Base-by-base conservation (phyloP, 225 moss, liverwort and hornwort genomes). In the Straminergon stramineum region DNA sequence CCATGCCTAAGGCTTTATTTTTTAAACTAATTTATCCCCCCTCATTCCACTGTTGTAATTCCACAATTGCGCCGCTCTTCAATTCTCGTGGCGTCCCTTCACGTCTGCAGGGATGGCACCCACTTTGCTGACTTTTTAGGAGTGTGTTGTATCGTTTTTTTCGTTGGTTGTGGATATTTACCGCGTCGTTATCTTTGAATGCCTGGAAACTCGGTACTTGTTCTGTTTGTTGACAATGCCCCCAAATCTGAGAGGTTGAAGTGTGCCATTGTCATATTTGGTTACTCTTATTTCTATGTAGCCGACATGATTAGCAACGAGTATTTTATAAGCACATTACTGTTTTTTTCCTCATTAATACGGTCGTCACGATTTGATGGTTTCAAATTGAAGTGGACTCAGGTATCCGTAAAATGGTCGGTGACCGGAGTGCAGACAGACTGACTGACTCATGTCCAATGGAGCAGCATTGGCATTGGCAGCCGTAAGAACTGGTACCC, bases 1-100 rank as follows among this genome's bases (percentile, higher is more conserved):
- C 93, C 89, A 93, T 89, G 94, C 94, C 94, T 81, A 94, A 94
- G 94, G 91, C 94, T 94, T 91, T 77, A 91, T 87, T 92, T 91
- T 91, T 89, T 89, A 24, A 71, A 62, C 85, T 90, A 85, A 91
- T 92, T 91, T 89, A 90, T 89, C 67, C 67, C 30, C 69, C 43
- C 53, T 4, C 37, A 35, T 85, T 62, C 39, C 52, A 48, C 91
- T 77, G 53, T 56, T 79, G 73, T 65, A 61, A 85, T 8, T 31
- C 68, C 61, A 21, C 60, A 79, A 17, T 39, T 27, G 11, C 10
- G 24, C 4, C 56, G 37, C 56, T 55, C 26, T 56, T 37, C 48
- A 48, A 48, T 48, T 48, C 78, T 56, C 55, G 79, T 79, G 35
- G 57, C 37, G 16, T 9, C 37, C 15, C 37, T 77, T 55, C 35